A percentile compares a stretch with the other conserved stretches of the same genome.
phyloP scores from a whole-genome alignment of 352 stramenopile species.

The Bremia lactucae region DNA sequence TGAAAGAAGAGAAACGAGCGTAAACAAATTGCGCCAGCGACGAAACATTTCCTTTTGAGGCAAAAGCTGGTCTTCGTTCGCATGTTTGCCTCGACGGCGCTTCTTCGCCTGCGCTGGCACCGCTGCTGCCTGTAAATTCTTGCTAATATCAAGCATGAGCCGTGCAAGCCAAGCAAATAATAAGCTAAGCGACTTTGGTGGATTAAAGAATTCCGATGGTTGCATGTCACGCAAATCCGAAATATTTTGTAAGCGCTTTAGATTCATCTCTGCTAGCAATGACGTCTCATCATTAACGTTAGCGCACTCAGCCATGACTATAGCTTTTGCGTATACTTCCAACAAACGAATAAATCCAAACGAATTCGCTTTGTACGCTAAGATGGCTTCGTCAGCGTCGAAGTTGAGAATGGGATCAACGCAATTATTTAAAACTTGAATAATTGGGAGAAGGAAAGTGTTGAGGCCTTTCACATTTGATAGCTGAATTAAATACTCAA shows the following conservation, averaged over 20 bases:
- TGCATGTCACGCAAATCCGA: conserved; percentile 39
- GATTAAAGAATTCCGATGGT: conserved; percentile 51
- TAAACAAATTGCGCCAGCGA: conserved; percentile 69
- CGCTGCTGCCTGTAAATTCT: conserved; percentile 25
- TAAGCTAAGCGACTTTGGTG: conserved; percentile 28
- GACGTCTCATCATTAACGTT: conserved; percentile 41
- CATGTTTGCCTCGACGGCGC: conserved; percentile 30
- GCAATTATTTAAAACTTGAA: conserved; percentile 28
- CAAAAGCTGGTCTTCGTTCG: conserved; percentile 17
- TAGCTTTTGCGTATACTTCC: conserved; percentile 59
- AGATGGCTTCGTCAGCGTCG: conserved; percentile 26
- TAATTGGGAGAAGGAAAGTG: conserved; percentile 35
- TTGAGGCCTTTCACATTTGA: conserved; percentile 35
- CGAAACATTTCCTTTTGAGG: conserved; percentile 31
- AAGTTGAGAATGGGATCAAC: conserved; percentile 37
- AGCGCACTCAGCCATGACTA: conserved; percentile 38
- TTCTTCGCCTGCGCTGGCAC: conserved; percentile 37
- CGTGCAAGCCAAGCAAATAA: conserved; percentile 44
- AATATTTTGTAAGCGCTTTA: conserved; percentile 27
- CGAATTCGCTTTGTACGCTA: conserved; percentile 36
- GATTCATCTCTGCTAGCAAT: conserved; percentile 31
- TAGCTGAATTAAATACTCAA: conserved; percentile 56
- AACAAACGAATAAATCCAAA: conserved; percentile 57
- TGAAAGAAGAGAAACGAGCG: conserved; percentile 39
- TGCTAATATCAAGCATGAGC: conserved; percentile 41